Evolutionary conservation across 2,329 filamentous ascomycete genomes (phyloP).

Genomic region (Blumeria graminis): DNA sequence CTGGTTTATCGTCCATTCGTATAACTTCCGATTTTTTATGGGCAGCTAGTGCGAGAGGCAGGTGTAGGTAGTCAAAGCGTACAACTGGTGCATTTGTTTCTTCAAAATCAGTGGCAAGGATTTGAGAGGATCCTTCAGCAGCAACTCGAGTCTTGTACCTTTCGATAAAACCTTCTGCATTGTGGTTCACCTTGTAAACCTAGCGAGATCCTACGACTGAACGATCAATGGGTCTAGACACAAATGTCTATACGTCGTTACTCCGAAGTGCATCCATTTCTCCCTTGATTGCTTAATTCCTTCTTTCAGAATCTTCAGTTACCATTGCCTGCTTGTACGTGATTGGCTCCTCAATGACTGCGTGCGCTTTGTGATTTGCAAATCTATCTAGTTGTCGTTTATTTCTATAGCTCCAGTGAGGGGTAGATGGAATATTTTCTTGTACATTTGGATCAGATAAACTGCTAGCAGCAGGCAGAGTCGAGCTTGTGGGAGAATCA

Average conservation of each 20-base stretch:
- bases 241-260: background rate
- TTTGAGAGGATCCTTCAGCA: slow-evolving; percentile 1
- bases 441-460: background rate
- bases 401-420: background rate
- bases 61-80: background rate
- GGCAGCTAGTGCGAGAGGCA: background rate
- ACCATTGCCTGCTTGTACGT: background rate
- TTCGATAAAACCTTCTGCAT: background rate
- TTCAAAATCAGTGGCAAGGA: background rate
- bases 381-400: background rate
- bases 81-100: background rate
- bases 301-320: background rate
- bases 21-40: background rate
- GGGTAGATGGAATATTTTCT: background rate
- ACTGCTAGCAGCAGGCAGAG: background rate
- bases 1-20: background rate
- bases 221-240: background rate
- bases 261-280: slow-evolving; percentile 1
- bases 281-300: background rate
- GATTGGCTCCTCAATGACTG: background rate
- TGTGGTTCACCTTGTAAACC: background rate
- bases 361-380: background rate
- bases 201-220: background rate
- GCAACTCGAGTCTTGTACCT: background rate
- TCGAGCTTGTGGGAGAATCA: background rate